Base-by-base conservation (phyloP, 2,329 filamentous ascomycete species). In the Fusarium succisae region DNA sequence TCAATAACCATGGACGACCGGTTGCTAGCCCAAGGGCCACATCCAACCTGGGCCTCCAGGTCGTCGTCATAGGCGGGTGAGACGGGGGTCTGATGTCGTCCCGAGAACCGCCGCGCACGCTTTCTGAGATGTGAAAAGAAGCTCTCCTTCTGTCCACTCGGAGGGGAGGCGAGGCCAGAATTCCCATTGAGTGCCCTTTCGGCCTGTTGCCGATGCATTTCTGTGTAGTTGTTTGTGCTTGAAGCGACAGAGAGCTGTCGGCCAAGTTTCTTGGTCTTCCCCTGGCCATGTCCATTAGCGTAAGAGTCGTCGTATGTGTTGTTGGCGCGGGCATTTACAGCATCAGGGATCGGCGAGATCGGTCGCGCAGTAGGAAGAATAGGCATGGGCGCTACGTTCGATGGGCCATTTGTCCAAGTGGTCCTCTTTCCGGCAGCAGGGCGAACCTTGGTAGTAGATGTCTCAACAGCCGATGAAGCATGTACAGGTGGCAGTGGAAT, bases 71-170 rank as follows among this genome's bases (percentile, higher is more conserved):
- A 91, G 48, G 89, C 90, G 14, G 94, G 93, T 24, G 94, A 94
- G 66, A 93, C 90, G 13, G 94, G 92, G 20, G 91, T 92, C 80
- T 96, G 94, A 80, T 98, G 95, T 65, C 96, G 92, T 53, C 96
- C 96, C 32, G 96, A 99, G 69, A 99, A 92, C 76, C 96, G 90
- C 76, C 96, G 91, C 35, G 97, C 96, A 58, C 96, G 92, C 84
- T 99, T 99, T 64, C 96, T 91, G 13, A 99, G 88, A 81, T 99
- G 96, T 2, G 96, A 98, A 84, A 99, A 99, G 86, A 99, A 99
- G 82, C 96, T 94, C 82, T 99, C 96, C 80, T 97, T 97, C 64
- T 95, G 93, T 24, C 90, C 93, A 77, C 89, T 92, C 0, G 92
- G 91, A 8, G 95, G 94, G 11, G 94, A 96, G 22, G 89, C 91